Base-by-base conservation (phyloP, 2,329 filamentous ascomycete species). In the Meredithiella fracta region DNA sequence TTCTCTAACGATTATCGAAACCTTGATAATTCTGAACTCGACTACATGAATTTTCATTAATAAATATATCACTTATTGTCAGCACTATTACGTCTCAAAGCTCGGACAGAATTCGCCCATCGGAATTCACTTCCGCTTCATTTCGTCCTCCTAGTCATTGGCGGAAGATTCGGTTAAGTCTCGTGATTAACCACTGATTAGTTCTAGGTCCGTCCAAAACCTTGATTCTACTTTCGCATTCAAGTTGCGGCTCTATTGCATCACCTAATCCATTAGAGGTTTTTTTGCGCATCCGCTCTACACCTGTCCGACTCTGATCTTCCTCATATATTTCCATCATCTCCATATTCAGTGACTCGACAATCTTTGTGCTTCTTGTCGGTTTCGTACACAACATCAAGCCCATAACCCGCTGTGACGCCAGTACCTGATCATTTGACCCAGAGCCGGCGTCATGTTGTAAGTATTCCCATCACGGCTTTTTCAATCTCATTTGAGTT, bases 151-250 rank as follows among this genome's bases (percentile, higher is more conserved):
- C 29, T 42, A 23, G 17, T 8, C 29, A 23, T 56, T 56, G 40
- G 49, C 49, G 55, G 47, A 53, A 47, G 38, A 40, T 20, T 47
- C 49, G 55, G 55, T 38, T 37, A 17, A 17, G 55, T 56, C 55
- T 56, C 55, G 55, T 56, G 55, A 56, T 56, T 56, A n/a, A 25
- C 17, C 22, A 15, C 20, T 31, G 17, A 14, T 52, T 52, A 22
- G 44, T 49, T 15, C 44, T 15, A 49, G 44, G 20, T 29, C 44
- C 8, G 25, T 49, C 23, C 44, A 49, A 9, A 7, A 25, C 44
- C 23, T 8, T 49, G 44, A 4, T 49, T 23, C 44, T 25, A 49
- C 22, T 49, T 49, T n/a, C 23, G 44, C 44, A 25, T 23, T 26
- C 44, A 49, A 49, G 44, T 23, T 49, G 44, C 17, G 44, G 44